Evolutionary conservation across 805 yeast genomes (phyloP).

Genomic region (Candida odintsovae): DNA sequence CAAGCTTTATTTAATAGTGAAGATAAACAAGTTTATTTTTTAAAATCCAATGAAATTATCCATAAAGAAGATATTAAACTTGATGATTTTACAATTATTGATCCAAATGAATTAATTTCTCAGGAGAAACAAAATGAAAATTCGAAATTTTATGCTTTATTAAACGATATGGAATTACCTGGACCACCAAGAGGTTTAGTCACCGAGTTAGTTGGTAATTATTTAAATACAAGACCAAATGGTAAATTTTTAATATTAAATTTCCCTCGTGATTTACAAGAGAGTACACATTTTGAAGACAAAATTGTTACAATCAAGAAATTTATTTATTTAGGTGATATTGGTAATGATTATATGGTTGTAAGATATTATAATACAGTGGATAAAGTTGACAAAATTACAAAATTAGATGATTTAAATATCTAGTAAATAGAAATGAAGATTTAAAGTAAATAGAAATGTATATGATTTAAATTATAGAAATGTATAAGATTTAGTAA

Average conservation of each 20-base stretch:
- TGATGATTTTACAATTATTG: slow-evolving; percentile 33
- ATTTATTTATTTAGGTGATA: slow-evolving; percentile 31
- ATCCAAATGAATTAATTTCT: slow-evolving; percentile 44
- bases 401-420: slow-evolving; percentile 3
- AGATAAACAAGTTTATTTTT: slow-evolving; percentile 36
- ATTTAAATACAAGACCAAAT: slow-evolving; percentile 21
- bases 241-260: slow-evolving; percentile 43
- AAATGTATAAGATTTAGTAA: too few relatives aligned
- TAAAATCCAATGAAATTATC: slow-evolving; percentile 20
- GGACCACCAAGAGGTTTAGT: slow-evolving; percentile 31
- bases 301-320: slow-evolving; percentile 48
- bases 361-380: slow-evolving; percentile 65
- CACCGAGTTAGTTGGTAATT: slow-evolving; percentile 27
- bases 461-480: slow-evolving; percentile 2
- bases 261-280: slow-evolving; percentile 58
- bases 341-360: slow-evolving; percentile 33
- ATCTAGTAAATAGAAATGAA: not conserved
- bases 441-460: not conserved
- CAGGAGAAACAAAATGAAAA: slow-evolving; percentile 37
- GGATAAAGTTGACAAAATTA: slow-evolving; percentile 35
- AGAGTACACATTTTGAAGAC: slow-evolving; percentile 68
- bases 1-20: slow-evolving; percentile 36
- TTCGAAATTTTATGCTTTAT: slow-evolving; percentile 45
- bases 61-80: slow-evolving; percentile 3
- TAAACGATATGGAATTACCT: slow-evolving; percentile 31